Evolutionary conservation across 139 green algal species (phyloP).

Genomic region (Trebouxia sp.): DNA sequence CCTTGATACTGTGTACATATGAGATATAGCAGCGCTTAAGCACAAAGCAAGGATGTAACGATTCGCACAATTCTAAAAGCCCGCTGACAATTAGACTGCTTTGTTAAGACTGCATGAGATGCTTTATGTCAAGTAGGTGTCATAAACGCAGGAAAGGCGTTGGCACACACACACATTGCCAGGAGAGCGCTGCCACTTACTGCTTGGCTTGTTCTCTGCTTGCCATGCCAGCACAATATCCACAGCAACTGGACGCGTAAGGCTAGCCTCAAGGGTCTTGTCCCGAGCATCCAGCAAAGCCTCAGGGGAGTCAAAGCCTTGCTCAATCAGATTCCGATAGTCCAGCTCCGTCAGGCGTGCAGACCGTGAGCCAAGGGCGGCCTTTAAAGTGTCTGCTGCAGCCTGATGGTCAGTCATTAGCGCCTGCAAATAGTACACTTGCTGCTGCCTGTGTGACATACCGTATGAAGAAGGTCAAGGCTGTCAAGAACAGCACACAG

Average conservation of each 20-base stretch:
- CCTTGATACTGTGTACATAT: too few species aligned
- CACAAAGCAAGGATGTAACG: too few species aligned
- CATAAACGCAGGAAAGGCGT: background rate
- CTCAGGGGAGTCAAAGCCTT: slow-evolving; percentile 16
- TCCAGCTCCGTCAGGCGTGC: background rate
- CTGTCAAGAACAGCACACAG: too few species aligned
- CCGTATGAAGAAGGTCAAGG: background rate
- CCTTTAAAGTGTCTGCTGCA: slow-evolving; percentile 6
- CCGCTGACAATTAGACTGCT: too few species aligned
- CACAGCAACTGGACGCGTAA: slow-evolving; percentile 7
- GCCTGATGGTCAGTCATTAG: slow-evolving; percentile 10
- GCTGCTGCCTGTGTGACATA: background rate
- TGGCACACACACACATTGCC: background rate
- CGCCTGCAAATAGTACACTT: background rate
- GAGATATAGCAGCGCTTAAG: too few species aligned
- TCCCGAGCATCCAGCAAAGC: slow-evolving; percentile 12
- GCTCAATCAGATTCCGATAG: slow-evolving; percentile 8
- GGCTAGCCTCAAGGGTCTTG: slow-evolving; percentile 13
- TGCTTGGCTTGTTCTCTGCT: slow-evolving; percentile 20
- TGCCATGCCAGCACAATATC: slow-evolving; percentile 17
- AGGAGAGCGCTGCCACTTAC: slow-evolving; percentile 3
- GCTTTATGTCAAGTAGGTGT: too few species aligned
- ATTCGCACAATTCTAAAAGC: too few species aligned
- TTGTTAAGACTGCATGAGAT: too few species aligned
- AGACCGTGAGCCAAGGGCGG: slow-evolving; percentile 5